phyloP scores from a whole-genome alignment of 805 yeast genomes.

The Candida stauntonica region DNA sequence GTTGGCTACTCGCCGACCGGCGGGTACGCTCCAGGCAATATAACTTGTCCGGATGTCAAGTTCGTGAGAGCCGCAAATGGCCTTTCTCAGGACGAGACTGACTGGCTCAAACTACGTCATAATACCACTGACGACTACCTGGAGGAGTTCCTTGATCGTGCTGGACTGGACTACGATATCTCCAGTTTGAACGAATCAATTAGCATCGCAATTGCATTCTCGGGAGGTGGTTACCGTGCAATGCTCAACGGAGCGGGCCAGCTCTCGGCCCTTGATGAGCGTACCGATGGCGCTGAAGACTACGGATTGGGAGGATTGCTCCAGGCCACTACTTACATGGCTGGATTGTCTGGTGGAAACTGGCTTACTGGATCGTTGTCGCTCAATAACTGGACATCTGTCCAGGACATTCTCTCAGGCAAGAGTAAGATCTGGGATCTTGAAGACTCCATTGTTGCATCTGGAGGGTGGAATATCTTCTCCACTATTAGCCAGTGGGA shows the following conservation, averaged over 20 bases:
- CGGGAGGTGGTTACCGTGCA: slow-evolving; percentile 90
- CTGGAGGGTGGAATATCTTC: slow-evolving; percentile 58
- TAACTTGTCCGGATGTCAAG: slow-evolving; percentile 43
- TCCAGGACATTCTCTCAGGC: slow-evolving; percentile 12
- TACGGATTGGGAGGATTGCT: slow-evolving; percentile 68
- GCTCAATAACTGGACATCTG: slow-evolving; percentile 43
- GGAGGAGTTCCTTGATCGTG: slow-evolving; percentile 36
- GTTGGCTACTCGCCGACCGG: slow-evolving; percentile 51
- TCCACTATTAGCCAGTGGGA: slow-evolving; percentile 49
- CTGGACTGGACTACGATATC: slow-evolving; percentile 44
- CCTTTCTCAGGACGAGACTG: slow-evolving; percentile 44
- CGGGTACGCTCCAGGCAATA: slow-evolving; percentile 57
- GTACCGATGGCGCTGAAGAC: slow-evolving; percentile 51
- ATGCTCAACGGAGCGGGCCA: slow-evolving; percentile 85
- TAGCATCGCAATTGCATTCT: slow-evolving; percentile 57
- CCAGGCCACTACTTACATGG: slow-evolving; percentile 61
- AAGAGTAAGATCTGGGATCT: slow-evolving; percentile 14
- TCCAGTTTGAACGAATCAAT: slow-evolving; percentile 35
- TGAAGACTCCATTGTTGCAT: slow-evolving; percentile 51
- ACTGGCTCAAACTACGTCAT: slow-evolving; percentile 45
- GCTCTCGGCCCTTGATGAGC: slow-evolving; percentile 67
- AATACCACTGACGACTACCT: slow-evolving; percentile 29
- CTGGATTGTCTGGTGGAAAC: slow-evolving; percentile 80
- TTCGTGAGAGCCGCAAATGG: slow-evolving; percentile 44
- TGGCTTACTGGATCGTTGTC: slow-evolving; percentile 73